Evolutionary conservation across 139 green algal species (phyloP).

Genomic region (Auxenochlorella pyrenoidosa): DNA sequence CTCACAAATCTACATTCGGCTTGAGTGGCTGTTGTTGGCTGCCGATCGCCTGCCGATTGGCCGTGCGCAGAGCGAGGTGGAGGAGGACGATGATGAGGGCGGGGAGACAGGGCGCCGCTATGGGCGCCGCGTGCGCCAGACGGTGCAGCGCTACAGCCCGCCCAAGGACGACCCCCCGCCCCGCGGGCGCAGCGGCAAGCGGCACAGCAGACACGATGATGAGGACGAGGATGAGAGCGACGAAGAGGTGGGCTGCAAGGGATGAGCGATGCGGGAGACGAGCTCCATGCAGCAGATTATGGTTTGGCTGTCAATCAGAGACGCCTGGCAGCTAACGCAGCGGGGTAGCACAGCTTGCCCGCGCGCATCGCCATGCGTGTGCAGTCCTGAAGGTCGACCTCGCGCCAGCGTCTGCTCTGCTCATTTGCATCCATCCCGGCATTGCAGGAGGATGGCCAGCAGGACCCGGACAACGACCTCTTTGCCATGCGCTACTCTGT

Average conservation of each 20-base stretch:
- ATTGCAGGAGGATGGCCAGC: not conserved
- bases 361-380: no score
- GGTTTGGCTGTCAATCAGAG: no score
- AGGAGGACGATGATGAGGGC: slow-evolving; percentile 2
- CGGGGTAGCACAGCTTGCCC: not conserved
- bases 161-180: slow-evolving; percentile 7
- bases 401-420: not conserved
- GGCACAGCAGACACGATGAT: not conserved
- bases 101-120: slow-evolving; percentile 29
- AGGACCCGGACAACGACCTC: not conserved
- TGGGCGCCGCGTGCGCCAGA: slow-evolving; percentile 21
- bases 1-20: no score
- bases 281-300: no score
- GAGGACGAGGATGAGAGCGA: not conserved
- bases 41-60: not conserved
- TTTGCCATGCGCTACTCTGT: slow-evolving; percentile 24
- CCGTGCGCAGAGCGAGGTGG: not conserved
- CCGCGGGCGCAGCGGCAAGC: not conserved
- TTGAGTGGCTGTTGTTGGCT: no score
- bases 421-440: not conserved
- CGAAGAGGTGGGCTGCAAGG: not conserved
- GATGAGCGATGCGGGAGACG: no score
- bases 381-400: no score
- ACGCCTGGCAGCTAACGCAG: not conserved
- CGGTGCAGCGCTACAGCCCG: slow-evolving; percentile 48